Percentiles rank a stretch among this genome's conserved stretches.
Evolutionary conservation across 1,284 basidiomycete species (phyloP).

Genomic region (Boletellus dicymbophilus): DNA sequence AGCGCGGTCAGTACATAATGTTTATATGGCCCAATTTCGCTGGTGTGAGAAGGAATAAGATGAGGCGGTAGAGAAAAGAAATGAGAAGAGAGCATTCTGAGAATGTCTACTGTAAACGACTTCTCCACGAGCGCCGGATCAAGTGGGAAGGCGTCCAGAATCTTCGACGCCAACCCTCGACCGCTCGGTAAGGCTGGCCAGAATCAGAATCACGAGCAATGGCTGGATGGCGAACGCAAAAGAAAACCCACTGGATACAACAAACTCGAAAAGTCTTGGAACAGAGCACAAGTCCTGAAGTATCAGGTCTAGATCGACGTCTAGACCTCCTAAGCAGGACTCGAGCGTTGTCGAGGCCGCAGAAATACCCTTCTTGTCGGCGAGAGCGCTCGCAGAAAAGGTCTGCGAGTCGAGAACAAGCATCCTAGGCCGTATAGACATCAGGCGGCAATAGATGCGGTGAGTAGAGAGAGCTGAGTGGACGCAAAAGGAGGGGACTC

Average conservation of each 20-base stretch:
- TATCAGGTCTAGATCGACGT: conserved; percentile 24
- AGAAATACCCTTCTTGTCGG: conserved; percentile 12
- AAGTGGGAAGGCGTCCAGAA: conserved; percentile 22
- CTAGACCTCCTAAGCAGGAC: conserved; percentile 29
- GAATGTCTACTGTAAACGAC: conserved; percentile 17
- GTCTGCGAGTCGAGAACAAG: conserved; percentile 12
- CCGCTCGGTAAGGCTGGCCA: conserved; percentile 16
- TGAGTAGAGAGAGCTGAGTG: not conserved
- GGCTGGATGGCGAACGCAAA: not conserved
- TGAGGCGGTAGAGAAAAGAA: conserved; percentile 20
- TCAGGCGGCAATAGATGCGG: not conserved
- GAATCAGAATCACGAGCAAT: not conserved
- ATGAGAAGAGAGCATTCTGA: conserved; percentile 17
- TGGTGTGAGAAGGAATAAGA: conserved; percentile 10
- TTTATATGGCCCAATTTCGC: conserved; percentile 17
- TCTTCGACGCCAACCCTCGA: conserved; percentile 11
- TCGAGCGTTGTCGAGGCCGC: conserved; percentile 21
- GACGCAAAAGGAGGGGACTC: not conserved
- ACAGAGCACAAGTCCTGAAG: conserved; percentile 28
- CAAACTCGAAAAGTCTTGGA: conserved; percentile 26
- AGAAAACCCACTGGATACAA: conserved; percentile 25
- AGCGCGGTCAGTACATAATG: conserved; percentile 22
- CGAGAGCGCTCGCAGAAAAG: conserved; percentile 14
- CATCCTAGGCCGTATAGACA: conserved; percentile 1
- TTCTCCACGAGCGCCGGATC: conserved; percentile 12